phyloP scores from a whole-genome alignment of 108 stramenopile species.

The Aurantiochytrium sp. region DNA sequence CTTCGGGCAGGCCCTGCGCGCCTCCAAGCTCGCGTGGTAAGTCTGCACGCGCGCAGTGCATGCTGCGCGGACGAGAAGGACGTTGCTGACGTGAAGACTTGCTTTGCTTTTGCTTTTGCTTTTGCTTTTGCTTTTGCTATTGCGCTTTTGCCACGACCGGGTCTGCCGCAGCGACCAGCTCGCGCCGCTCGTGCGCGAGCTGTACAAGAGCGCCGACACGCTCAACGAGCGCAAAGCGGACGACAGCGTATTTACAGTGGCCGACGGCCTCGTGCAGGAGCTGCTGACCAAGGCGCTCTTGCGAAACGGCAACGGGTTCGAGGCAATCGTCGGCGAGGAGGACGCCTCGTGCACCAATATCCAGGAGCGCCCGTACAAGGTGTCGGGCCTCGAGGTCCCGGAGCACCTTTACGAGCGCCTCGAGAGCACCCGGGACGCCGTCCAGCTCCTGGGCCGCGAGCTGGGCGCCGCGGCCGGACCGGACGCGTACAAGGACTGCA shows the following conservation, averaged over 20 bases:
- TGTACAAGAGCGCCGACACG: conserved; percentile 40
- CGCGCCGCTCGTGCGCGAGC: conserved; percentile 47
- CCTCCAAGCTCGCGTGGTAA: too few species aligned
- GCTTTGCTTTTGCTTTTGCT: too few species aligned
- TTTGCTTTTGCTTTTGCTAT: too few species aligned
- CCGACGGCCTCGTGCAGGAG: conserved; percentile 61
- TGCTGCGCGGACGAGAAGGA: too few species aligned
- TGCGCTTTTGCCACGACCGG: too few species aligned
- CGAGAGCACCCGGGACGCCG: background rate
- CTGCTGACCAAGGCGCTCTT: conserved; percentile 47
- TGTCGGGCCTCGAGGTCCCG: conserved; percentile 41
- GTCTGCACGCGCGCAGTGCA: too few species aligned
- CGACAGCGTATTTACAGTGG: conserved; percentile 58
- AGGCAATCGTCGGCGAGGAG: conserved; percentile 39
- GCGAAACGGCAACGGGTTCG: conserved; percentile 36
- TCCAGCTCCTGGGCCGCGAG: conserved; percentile 40
- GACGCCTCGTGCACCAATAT: conserved; percentile 39
- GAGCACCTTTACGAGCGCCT: conserved; percentile 31
- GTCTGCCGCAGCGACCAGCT: conserved; percentile 39
- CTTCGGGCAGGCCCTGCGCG: too few species aligned
- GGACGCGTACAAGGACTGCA: conserved; percentile 53
- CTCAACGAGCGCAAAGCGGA: conserved; percentile 48
- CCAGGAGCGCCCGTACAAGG: conserved; percentile 32
- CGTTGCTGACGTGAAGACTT: background rate
- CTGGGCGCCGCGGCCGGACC: conserved; percentile 43